Evolutionary conservation across 2,329 filamentous ascomycete genomes (phyloP).

Genomic region (Emergomyces africanus): DNA sequence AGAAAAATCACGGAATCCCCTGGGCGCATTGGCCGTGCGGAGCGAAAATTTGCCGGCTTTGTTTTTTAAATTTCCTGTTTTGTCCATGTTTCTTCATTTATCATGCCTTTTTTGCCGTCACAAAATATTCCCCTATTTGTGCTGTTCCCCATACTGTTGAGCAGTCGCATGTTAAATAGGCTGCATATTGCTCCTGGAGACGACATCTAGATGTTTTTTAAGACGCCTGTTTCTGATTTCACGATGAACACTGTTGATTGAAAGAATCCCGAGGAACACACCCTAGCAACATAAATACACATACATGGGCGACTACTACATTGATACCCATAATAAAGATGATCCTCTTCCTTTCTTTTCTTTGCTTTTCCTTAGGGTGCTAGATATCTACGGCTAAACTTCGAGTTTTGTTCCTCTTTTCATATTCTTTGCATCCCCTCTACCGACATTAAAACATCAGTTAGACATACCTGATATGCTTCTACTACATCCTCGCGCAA

Average conservation of each 20-base stretch:
- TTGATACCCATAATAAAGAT: background rate
- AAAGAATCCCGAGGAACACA: background rate
- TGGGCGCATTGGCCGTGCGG: constrained; percentile 17
- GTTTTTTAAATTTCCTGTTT: background rate
- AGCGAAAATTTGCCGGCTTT: constrained; percentile 5
- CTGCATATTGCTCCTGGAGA: background rate
- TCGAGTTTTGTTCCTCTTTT: background rate
- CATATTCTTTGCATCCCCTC: background rate
- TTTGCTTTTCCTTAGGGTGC: background rate
- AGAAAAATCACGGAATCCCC: background rate
- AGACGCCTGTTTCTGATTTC: background rate
- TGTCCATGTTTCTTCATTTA: background rate
- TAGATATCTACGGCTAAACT: background rate
- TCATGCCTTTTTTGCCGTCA: background rate
- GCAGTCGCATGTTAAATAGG: background rate
- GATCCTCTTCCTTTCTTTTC: background rate
- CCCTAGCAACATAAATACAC: background rate
- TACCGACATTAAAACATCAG: background rate
- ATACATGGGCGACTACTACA: background rate
- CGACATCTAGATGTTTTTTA: background rate
- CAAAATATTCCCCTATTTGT: background rate
- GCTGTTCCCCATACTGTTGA: background rate
- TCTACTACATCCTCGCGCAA: background rate
- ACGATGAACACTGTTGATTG: background rate
- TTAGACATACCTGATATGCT: background rate